phyloP scores from a whole-genome alignment of 2,329 filamentous ascomycete genomes.

The Pseudogymnoascus sp. region DNA sequence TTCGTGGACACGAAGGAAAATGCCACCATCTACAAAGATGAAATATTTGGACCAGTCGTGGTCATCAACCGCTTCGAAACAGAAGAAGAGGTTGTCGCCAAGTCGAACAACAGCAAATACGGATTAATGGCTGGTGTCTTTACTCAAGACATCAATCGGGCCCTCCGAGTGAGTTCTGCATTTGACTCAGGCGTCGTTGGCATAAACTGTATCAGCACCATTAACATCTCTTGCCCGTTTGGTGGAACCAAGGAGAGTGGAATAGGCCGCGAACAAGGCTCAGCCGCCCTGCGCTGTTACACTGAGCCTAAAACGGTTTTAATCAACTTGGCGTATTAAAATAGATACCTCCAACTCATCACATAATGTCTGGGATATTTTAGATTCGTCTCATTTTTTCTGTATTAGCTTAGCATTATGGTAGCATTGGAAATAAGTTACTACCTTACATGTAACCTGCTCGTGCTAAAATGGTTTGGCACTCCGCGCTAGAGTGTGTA shows the following conservation, averaged over 20 bases:
- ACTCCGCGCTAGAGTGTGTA: background rate
- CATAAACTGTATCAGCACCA: conserved; percentile 47
- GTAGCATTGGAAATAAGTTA: background rate
- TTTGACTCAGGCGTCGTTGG: conserved; percentile 66
- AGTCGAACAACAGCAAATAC: conserved; percentile 54
- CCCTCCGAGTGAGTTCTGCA: conserved; percentile 46
- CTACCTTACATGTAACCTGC: background rate
- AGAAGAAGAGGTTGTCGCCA: conserved; percentile 51
- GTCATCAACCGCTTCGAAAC: conserved; percentile 51
- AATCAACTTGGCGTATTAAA: conserved; percentile 22
- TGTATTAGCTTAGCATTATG: background rate
- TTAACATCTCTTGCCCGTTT: conserved; percentile 40
- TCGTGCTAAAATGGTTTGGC: background rate
- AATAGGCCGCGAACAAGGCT: conserved; percentile 43
- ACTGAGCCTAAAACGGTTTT: conserved; percentile 23
- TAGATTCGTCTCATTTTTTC: background rate
- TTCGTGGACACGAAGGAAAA: conserved; percentile 43
- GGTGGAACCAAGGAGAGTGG: conserved; percentile 70
- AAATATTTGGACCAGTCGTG: conserved; percentile 59
- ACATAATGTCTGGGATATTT: background rate
- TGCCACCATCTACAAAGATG: conserved; percentile 53
- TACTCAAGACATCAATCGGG: conserved; percentile 58
- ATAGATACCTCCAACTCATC: background rate
- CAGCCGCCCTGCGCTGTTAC: conserved; percentile 18
- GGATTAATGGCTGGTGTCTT: conserved; percentile 52